Evolutionary conservation across 164 flowering plant species (phyloP).

Genomic region (Cinnamomum micranthum): DNA sequence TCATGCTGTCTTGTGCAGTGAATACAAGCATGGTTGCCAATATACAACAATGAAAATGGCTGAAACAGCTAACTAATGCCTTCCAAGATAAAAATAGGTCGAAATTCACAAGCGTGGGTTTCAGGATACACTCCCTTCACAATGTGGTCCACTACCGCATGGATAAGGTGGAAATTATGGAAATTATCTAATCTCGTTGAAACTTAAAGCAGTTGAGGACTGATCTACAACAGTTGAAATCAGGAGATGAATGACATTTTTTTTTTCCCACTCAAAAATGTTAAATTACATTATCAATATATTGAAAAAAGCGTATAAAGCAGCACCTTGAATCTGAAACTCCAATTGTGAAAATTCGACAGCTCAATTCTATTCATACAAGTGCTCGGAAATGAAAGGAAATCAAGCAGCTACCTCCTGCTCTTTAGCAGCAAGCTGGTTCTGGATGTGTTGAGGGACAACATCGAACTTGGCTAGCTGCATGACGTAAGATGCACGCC

Average conservation of each 20-base stretch:
- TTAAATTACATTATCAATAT: constrained; percentile 11
- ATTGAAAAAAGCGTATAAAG: constrained; percentile 2
- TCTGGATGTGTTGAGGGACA: constrained; percentile 93
- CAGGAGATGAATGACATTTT: neutral
- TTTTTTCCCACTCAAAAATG: neutral
- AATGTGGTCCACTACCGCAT: neutral
- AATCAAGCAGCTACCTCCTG: constrained; percentile 72
- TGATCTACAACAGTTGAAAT: neutral
- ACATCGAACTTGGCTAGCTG: constrained; percentile 89
- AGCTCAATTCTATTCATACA: neutral
- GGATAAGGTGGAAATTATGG: neutral
- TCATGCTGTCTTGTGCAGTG: too few relatives aligned
- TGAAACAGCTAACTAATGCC: neutral
- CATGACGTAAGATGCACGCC: constrained; percentile 96
- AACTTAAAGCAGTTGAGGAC: neutral
- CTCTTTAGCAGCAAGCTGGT: constrained; percentile 71
- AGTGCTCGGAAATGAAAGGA: neutral
- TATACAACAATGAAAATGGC: neutral
- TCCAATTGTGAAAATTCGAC: constrained; percentile 6
- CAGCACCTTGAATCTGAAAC: constrained; percentile 6
- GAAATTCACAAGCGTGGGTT: neutral
- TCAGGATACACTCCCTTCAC: neutral
- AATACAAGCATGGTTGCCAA: neutral
- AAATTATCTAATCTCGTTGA: neutral
- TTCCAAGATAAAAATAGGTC: neutral